Evolutionary conservation across 192 early-diverging fungal genomes (phyloP).

Genomic region (Kappamyces sp.): DNA sequence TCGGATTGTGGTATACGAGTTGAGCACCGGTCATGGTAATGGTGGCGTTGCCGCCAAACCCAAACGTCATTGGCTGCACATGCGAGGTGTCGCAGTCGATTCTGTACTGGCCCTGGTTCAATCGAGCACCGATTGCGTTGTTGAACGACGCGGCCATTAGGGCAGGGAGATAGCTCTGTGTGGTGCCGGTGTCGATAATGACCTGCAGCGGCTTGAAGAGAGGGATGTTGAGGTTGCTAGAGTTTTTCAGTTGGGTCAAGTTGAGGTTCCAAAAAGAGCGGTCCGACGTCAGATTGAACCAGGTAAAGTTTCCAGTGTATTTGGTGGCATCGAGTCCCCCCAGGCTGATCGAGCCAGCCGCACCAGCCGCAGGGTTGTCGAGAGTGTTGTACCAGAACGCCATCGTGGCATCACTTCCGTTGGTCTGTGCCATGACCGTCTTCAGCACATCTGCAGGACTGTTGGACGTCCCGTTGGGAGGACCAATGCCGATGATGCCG

Average conservation of each 20-base stretch:
- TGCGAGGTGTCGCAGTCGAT: neutral
- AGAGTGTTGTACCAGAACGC: slow-evolving; percentile 6
- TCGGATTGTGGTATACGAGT: neutral
- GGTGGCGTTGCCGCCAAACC: neutral
- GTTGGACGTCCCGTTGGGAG: slow-evolving; percentile 6
- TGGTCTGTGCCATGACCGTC: neutral
- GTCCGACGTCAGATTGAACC: neutral
- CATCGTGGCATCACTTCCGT: slow-evolving; percentile 2
- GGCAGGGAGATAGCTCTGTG: neutral
- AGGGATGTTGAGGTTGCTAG: neutral
- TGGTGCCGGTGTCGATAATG: slow-evolving; percentile 13
- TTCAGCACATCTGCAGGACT: slow-evolving; percentile 1
- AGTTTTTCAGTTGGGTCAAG: neutral
- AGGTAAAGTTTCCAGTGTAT: neutral
- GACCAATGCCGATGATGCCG: slow-evolving; percentile 15
- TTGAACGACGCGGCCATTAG: neutral
- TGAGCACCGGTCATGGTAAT: neutral
- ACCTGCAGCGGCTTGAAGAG: slow-evolving; percentile 2
- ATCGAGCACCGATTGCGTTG: slow-evolving; percentile 1
- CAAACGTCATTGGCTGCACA: slow-evolving; percentile 6
- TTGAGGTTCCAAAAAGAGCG: neutral
- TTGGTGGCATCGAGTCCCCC: neutral
- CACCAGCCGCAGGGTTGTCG: neutral
- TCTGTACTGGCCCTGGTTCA: neutral
- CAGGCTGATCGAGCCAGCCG: slow-evolving; percentile 10